Evolutionary conservation across 768 basidiomycete species (phyloP), one percentile per base, ranked within the genome.

Genomic region (Artomyces pyxidatus): DNA sequence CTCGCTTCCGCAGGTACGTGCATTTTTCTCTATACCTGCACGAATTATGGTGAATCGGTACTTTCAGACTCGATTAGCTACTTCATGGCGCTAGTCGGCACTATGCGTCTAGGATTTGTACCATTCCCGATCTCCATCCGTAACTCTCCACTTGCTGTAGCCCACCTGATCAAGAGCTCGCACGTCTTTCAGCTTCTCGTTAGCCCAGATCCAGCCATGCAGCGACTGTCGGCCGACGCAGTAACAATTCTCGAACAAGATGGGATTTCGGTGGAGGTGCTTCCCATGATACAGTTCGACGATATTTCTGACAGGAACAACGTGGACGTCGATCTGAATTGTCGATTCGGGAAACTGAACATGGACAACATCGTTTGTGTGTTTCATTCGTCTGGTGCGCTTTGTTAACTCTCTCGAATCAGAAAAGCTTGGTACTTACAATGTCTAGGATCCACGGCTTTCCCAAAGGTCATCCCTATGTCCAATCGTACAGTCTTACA

Each of bases 101-200:
- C 62, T 8, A 40, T 63, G n/a, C 61, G 57, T 11, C 59, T 59
- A 0, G 63, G 58, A 6, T 57, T 49, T 35, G 41, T 46, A 28
- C 53, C 61, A 0, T 71, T 71, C 53, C 67, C 68, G 1, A 58
- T 69, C 38, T 65, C 68, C 4, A 54, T 58, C 3, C 58, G 66
- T 4, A 68, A 68, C 52, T 67, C 71, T 10, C 59, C 57, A 28
- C 53, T 52, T 16, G 70, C 67, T 1, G 55, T 73, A 7, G 62
- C 60, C 1, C 67, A 71, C 54, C 59, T 73, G 4, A 52, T 71
- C 9, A 37, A 41, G 16, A 48, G 52, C 40, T 63, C 55, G 7
- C 50, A 52, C 3, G 52, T 55, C 3, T 55, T 46, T 0, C 60
- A 64, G 16, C 26, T 63, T 5, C 49, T 65, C 43, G 59, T 58